Base-by-base conservation (phyloP, 129 eudicot species). In the Artemisia annua region DNA sequence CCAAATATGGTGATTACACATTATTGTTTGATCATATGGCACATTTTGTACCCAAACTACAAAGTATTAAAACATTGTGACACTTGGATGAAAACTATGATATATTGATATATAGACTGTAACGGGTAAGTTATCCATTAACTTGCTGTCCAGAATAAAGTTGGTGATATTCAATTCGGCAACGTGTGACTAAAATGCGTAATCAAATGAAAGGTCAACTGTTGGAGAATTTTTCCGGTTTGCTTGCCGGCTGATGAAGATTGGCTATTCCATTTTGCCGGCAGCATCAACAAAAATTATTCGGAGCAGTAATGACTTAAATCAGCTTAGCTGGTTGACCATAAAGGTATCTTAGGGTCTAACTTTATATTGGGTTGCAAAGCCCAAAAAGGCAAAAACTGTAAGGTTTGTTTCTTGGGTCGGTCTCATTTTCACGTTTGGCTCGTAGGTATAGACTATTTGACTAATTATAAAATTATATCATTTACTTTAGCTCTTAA, bases 61-160 rank as follows among this genome's bases (percentile, higher is more conserved):
- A 58, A 20, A 14, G 18, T 49, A n/a, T 51, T 16, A 46, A 68
- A 49, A 48, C 30, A 32, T 24, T 15, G 7, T 63, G 70, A 73
- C 78, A 73, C 78, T 62, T 73, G 78, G 70, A 63, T 52, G 63
- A 62, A 5, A 70, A 70, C 11, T 53, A 70, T 17, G 63, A 39
- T 28, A 11, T 43, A 66, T 4, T 30, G 63, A 39, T 28, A 11
- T 43, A 66, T 4, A 16, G 7, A 22, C 6, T 14, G 10, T 16
- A 5, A 9, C 10, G 20, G 11, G 13, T 19, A 70, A 60, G 70
- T 50, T 61, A 73, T 61, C 77, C 69, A 46, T 61, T 62, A 73
- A 60, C 9, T 63, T 70, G 28, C 16, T 49, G 63, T 62, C 70
- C 62, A 30, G 70, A 28, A 63, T 63, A 74, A 63, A 74, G 63